Base-by-base conservation (phyloP, 805 yeast genomes). In the Candida insectalens region DNA sequence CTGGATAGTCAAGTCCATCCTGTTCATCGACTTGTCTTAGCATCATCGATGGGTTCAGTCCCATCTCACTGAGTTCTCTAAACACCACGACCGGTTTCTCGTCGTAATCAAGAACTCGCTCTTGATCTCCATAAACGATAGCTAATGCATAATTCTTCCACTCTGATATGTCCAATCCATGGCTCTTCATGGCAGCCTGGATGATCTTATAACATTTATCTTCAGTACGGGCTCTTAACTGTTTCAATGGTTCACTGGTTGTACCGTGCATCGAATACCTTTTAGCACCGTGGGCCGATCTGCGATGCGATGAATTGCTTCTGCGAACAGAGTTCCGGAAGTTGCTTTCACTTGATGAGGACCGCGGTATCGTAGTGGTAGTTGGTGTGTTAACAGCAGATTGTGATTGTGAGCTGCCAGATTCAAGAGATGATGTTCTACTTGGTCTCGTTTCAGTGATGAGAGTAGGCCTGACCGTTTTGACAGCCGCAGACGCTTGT, bases 41-140 rank as follows among this genome's bases (percentile, higher is more conserved):
- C 96, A 88, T 88, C 39, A 88, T 85, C 2, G 92, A 83, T 1
- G 97, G 96, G 50, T 81, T 83, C 43, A 79, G 68, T 1, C 96
- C 96, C 37, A 76, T 69, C 40, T 83, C 95, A 50, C 77, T 85
- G 18, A 89, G 63, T 48, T 82, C 94, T 53, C 84, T 82, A 52
- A 85, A 84, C 7, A 87, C 77, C 25, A 71, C 63, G 6, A 89
- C 94, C 0, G 98, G 98, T 53, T 76, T 82, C 50, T 89, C 98
- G 19, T 84, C 83, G 41, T 83, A 63, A 25, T 81, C 83, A 30
- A 92, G 57, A 7, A 87, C 74, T 19, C 96, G 63, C 50, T 89
- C 96, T 48, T 81, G 81, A 52, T 87, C 95, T 15, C 92, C 95
- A 51, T 84, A 87, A 50, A 94, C 82, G 12, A 89, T 82, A 13